Evolutionary conservation across 805 yeast genomes (phyloP), one percentile per base, ranked within the genome.

Genomic region (Kodamaea fukazawae): DNA sequence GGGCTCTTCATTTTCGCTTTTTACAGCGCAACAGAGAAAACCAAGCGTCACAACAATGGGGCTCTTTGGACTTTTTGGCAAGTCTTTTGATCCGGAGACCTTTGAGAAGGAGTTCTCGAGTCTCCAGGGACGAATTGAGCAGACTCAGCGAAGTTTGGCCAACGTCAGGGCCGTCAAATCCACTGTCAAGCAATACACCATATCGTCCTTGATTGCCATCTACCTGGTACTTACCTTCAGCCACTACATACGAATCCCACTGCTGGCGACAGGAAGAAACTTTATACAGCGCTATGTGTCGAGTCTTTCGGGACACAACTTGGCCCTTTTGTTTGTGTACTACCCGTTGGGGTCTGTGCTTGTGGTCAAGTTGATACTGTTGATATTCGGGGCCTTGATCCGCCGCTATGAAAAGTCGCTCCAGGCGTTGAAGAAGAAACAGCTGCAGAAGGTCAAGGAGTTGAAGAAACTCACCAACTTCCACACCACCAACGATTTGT

Each of bases 381-480:
- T 29, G 8, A 22, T 53, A 11, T 55, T 59, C 35, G 34, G 23
- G 5, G 43, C 56, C 30, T 43, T 60, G 35, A 50, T 60, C 18
- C 46, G 43, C n/a, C 47, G 51, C 43, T 54, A 57, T 42, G 46
- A 53, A 18, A 46, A 36, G 14, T 25, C 40, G 7, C 50, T 65
- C 44, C 44, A 37, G 22, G 29, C 40, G 29, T 58, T 80, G 38
- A 60, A 8, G 41, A 66, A 65, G 16, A 58, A 67, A 34, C 87
- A 81, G 44, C 63, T 66, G 40, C 60, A 60, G 17, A 79, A 80
- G 54, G 71, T 85, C 35, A 84, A 81, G 15, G 85, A 80, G 45
- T 66, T 85, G 60, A 86, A 86, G 60, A 68, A 74, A 41, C 71
- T 78, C 53, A 85, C 96, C 11, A 83, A 86, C 48, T 91, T 79